These are phyloP conservation scores for Trichoderma gracile DNA, from an alignment of 2,329 filamentous ascomycete genomes.

Conservation along the genomic window DNA sequence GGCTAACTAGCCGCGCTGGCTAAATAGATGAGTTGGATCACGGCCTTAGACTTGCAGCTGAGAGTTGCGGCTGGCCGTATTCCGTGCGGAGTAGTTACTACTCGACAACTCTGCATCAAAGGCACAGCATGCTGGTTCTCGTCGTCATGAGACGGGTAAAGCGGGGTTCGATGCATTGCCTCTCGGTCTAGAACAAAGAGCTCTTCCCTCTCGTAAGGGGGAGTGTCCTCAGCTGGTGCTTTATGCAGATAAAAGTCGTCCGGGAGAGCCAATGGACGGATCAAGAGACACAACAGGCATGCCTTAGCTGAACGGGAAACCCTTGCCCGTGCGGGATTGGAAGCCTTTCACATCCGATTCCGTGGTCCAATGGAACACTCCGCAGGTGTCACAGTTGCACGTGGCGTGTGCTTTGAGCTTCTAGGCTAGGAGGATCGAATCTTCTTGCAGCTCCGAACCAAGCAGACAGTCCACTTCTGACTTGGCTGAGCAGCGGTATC, in stretches of 20 bases:
- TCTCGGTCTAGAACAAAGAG: slow-evolving; percentile 11
- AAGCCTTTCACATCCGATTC: background rate
- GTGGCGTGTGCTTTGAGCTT: slow-evolving; percentile 22
- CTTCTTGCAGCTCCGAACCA: slow-evolving; percentile 18
- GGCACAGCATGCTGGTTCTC: background rate
- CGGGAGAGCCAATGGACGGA: background rate
- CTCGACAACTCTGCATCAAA: background rate
- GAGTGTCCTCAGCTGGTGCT: background rate
- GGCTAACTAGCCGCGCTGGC: no score
- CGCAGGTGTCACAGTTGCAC: slow-evolving; percentile 22
- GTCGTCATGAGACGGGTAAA: slow-evolving; percentile 15
- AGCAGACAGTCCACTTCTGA: slow-evolving; percentile 16
- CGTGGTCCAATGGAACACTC: slow-evolving; percentile 12
- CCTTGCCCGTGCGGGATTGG: slow-evolving; percentile 12
- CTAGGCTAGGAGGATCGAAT: slow-evolving; percentile 22
- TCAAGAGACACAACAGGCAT: background rate
- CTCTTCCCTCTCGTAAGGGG: background rate
- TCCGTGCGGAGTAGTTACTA: background rate
- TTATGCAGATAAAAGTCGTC: no score
- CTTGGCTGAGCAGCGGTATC: slow-evolving; percentile 8
- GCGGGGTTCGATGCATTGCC: slow-evolving; percentile 2
- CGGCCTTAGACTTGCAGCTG: background rate
- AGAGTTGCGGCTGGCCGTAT: background rate
- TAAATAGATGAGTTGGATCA: no score
- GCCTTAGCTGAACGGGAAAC: background rate